Conservation (phyloP, 2,329 filamentous ascomycete genomes). For the Phyllosticta citrichinensis region DNA sequence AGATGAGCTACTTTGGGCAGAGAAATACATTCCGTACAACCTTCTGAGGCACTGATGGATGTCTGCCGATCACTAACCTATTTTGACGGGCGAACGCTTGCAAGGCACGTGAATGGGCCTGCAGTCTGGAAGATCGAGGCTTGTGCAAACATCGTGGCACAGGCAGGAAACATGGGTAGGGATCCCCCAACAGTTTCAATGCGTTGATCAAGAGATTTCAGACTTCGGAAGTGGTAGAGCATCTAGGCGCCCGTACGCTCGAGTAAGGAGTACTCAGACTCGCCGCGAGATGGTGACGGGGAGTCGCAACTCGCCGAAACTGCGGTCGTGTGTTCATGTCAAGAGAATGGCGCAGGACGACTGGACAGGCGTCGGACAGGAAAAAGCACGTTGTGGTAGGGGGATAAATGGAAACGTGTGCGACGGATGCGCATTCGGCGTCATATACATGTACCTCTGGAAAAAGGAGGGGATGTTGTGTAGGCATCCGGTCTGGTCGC, state of each 20-base stretch:
- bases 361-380: neutral
- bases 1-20: neutral
- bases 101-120: neutral
- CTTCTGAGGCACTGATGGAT: slow-evolving; percentile 2
- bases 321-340: neutral
- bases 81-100: neutral
- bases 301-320: too few relatives aligned
- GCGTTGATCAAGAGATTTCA: too few relatives aligned
- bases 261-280: too few relatives aligned
- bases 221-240: too few relatives aligned
- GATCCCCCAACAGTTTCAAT: too few relatives aligned
- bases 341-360: neutral
- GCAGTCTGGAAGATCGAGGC: neutral
- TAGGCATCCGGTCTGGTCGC: neutral
- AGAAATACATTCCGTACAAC: slow-evolving; percentile 8
- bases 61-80: neutral
- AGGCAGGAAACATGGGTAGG: too few relatives aligned
- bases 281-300: too few relatives aligned
- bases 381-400: neutral
- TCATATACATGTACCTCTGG: neutral
- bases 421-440: neutral
- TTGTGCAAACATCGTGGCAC: too few relatives aligned
- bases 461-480: neutral
- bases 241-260: too few relatives aligned
- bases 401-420: neutral